These are phyloP conservation scores for Vicia faba DNA, from an alignment of 306 rosid genomes.

Conservation along the genomic window DNA sequence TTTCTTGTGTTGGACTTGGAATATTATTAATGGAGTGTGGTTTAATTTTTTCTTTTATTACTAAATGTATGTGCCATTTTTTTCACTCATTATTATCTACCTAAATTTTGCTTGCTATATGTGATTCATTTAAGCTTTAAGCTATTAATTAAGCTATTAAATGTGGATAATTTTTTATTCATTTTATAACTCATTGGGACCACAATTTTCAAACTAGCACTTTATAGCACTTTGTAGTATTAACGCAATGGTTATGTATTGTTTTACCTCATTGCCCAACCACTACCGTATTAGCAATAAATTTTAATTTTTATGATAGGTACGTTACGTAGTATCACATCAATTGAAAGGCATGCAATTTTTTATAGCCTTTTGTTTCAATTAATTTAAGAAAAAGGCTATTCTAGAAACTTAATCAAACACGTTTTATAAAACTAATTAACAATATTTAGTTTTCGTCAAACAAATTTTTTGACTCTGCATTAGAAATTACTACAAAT, in stretches of 20 bases:
- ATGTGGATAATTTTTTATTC: too few relatives aligned
- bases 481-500: neutral
- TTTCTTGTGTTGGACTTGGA: slow-evolving; percentile 16
- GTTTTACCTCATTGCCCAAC: slow-evolving; percentile 31
- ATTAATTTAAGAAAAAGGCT: neutral
- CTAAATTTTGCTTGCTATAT: neutral
- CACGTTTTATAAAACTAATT: neutral
- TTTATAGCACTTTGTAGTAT: slow-evolving; percentile 3
- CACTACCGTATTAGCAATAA: slow-evolving; percentile 23
- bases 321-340: neutral
- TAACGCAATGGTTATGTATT: neutral
- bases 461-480: neutral
- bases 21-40: slow-evolving; percentile 15
- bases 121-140: neutral
- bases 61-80: neutral
- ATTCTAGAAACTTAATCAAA: neutral
- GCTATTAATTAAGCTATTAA: slow-evolving; percentile 12
- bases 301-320: slow-evolving; percentile 29
- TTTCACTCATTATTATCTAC: slow-evolving; percentile 14
- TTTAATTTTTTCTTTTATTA: slow-evolving; percentile 14
- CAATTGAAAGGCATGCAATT: slow-evolving; percentile 29
- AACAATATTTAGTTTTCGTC: neutral
- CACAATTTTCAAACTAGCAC: slow-evolving; percentile 26
- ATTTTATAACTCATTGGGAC: too few relatives aligned
- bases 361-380: neutral